These are phyloP conservation scores for Microthlaspi erraticum DNA, from an alignment of 345 rosid species.

Conservation along the genomic window DNA sequence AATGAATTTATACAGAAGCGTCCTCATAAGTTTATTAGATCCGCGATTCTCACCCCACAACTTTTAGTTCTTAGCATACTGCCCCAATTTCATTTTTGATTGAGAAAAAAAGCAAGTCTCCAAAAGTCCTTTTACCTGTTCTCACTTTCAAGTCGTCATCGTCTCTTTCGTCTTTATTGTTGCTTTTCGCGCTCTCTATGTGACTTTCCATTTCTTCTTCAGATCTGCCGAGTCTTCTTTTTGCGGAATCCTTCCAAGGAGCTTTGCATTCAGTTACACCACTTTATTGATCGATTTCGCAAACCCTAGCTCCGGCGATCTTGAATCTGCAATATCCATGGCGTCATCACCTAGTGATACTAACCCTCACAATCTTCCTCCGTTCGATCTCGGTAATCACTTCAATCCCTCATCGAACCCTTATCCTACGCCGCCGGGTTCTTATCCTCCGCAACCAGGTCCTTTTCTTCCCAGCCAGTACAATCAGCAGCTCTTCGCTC, in stretches of 20 bases:
- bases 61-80: not conserved
- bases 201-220: conserved; percentile 15
- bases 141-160: conserved; percentile 44
- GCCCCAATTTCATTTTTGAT: not conserved
- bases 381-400: conserved; percentile 52
- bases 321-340: conserved; percentile 45
- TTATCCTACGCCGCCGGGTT: conserved; percentile 52
- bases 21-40: not conserved
- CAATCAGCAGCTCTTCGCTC: conserved; percentile 52
- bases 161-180: conserved; percentile 23
- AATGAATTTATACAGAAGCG: not conserved
- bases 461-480: conserved; percentile 55
- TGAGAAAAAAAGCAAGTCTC: conserved; percentile 15
- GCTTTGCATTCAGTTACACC: not conserved
- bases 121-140: conserved; percentile 33
- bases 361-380: conserved; percentile 45
- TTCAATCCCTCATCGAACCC: conserved; percentile 53
- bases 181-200: conserved; percentile 1
- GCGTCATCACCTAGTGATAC: conserved; percentile 57
- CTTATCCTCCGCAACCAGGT: conserved; percentile 66
- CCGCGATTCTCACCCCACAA: conserved; percentile 8
- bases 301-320: conserved; percentile 42
- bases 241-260: conserved; percentile 17
- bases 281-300: conserved; percentile 24
- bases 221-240: conserved; percentile 43